phyloP scores from a whole-genome alignment of 106 monocot genomes.

The Dactylorhiza incarnata region DNA sequence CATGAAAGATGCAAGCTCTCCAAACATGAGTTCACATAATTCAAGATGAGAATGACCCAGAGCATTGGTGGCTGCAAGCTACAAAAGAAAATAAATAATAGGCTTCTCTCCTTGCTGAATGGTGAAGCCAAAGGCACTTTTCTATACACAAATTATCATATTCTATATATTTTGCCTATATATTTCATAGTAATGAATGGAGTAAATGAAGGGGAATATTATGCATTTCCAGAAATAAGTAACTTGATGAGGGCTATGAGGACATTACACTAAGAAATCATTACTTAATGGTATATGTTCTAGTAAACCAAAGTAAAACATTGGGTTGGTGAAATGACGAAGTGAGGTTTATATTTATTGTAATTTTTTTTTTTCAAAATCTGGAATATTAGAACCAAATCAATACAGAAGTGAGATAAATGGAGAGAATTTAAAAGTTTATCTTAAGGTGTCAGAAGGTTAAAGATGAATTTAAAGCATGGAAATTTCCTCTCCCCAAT shows the following conservation, averaged over 20 bases:
- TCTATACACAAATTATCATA: not conserved
- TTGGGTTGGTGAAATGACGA: not conserved
- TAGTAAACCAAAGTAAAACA: not conserved
- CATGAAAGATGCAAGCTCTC: slow-evolving; percentile 79
- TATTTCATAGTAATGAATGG: not conserved
- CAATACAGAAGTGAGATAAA: not conserved
- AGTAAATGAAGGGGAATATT: not conserved
- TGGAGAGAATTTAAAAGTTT: not conserved
- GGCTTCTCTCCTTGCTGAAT: not conserved
- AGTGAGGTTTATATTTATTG: not conserved
- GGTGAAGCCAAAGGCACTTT: not conserved
- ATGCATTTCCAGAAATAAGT: not conserved
- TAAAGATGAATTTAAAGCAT: not conserved
- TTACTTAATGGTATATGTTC: not conserved
- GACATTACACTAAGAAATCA: slow-evolving; percentile 1
- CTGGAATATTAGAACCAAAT: not conserved
- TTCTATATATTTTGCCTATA: not conserved
- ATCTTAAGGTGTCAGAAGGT: not conserved
- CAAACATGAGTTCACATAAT: slow-evolving; percentile 88
- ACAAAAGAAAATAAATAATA: slow-evolving; percentile 9
- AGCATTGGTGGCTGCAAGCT: slow-evolving; percentile 84
- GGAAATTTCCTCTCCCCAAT: not conserved
- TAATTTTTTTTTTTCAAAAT: not conserved
- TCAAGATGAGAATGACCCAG: slow-evolving; percentile 92
- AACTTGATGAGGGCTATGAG: not conserved